phyloP scores from a whole-genome alignment of 148 eudicot species.

The Drosera capensis region DNA sequence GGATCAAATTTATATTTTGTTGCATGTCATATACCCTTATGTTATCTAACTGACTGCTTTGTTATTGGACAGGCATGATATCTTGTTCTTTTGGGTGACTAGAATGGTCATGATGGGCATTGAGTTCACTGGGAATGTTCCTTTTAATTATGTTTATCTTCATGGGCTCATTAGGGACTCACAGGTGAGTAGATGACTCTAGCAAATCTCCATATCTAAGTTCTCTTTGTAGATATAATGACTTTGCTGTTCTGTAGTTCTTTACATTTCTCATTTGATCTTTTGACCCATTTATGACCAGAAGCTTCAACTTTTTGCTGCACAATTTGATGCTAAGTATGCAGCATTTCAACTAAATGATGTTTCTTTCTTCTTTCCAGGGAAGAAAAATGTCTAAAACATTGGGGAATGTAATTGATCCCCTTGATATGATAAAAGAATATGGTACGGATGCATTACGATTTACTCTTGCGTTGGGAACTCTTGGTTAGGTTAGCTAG shows the following conservation, averaged over 20 bases:
- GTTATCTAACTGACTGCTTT: conserved; percentile 4
- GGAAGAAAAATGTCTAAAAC: conserved; percentile 98
- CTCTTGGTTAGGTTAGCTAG: conserved; percentile 88
- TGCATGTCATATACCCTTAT: not conserved
- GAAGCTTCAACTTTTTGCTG: too few species aligned
- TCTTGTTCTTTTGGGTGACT: conserved; percentile 98
- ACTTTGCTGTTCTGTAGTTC: not conserved
- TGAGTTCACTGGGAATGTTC: conserved; percentile 84
- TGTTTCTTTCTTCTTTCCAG: conserved; percentile 18
- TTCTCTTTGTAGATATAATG: not conserved
- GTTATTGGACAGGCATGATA: conserved; percentile 73
- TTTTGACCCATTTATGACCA: not conserved
- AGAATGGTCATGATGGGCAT: conserved; percentile 99
- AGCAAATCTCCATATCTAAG: too few species aligned
- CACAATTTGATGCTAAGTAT: too few species aligned
- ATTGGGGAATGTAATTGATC: conserved; percentile 89
- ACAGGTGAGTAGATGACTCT: conserved; percentile 72
- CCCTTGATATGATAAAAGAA: conserved; percentile 75
- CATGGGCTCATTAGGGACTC: conserved; percentile 96
- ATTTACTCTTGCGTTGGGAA: conserved; percentile 83
- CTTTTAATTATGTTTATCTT: conserved; percentile 71
- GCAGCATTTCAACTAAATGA: not conserved
- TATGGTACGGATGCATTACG: conserved; percentile 94
- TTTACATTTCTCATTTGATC: not conserved
- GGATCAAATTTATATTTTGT: too few species aligned